A percentile compares a stretch with the other conserved stretches of the same genome.
Conservation (phyloP, 2,329 filamentous ascomycete genomes). For the Piedraia hortae region DNA sequence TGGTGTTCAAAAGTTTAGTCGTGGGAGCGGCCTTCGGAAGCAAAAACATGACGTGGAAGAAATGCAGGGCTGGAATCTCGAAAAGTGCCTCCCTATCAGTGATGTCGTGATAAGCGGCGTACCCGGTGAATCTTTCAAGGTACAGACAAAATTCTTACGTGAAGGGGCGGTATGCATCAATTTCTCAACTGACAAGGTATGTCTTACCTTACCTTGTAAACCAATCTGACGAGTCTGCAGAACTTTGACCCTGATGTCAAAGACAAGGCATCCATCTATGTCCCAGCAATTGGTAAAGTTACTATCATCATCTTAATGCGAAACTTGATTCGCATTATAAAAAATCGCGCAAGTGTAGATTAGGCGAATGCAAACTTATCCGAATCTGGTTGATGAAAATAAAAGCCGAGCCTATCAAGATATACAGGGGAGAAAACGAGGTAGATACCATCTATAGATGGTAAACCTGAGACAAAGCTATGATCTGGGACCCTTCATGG, state of each 20-base stretch:
- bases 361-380: slow-evolving; percentile 1
- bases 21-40: slow-evolving; percentile 66
- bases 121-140: slow-evolving; percentile 66
- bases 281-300: slow-evolving; percentile 90
- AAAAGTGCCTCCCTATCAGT: slow-evolving; percentile 60
- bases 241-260: slow-evolving; percentile 83
- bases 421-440: too few relatives aligned
- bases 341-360: slow-evolving; percentile 5
- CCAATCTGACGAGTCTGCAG: slow-evolving; percentile 10
- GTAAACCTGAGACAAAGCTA: too few relatives aligned
- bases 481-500: too few relatives aligned
- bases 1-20: slow-evolving; percentile 73
- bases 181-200: slow-evolving; percentile 66
- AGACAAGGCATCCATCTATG: slow-evolving; percentile 88
- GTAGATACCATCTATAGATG: too few relatives aligned
- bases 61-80: slow-evolving; percentile 49
- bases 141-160: slow-evolving; percentile 54
- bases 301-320: slow-evolving; percentile 77
- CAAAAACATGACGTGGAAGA: slow-evolving; percentile 66
- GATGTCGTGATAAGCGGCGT: slow-evolving; percentile 92
- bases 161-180: slow-evolving; percentile 97
- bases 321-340: slow-evolving; percentile 39
- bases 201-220: slow-evolving; percentile 2
- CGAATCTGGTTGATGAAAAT: too few relatives aligned
- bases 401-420: too few relatives aligned